Evolutionary conservation across 2,329 filamentous ascomycete species (phyloP).

Genomic region (Phaeosphaeria sp.): DNA sequence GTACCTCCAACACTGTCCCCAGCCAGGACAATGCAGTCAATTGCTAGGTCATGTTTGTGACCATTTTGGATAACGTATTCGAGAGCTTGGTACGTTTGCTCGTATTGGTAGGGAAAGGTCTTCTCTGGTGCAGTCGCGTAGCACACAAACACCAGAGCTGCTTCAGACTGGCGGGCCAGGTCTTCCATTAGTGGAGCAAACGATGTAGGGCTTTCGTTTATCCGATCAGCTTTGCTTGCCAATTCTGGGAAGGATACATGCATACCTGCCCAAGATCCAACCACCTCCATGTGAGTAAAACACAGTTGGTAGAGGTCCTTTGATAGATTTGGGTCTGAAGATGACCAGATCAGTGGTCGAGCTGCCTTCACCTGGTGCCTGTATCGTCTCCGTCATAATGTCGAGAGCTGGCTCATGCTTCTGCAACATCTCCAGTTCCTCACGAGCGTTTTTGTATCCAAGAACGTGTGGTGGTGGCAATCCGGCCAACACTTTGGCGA

Average conservation of each 20-base stretch:
- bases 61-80: background rate
- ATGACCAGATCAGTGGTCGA: background rate
- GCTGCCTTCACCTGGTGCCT: background rate
- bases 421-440: background rate
- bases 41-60: background rate
- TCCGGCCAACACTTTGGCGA: background rate
- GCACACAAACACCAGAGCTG: background rate
- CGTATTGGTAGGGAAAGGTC: background rate
- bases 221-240: background rate
- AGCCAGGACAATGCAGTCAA: background rate
- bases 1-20: background rate
- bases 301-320: background rate
- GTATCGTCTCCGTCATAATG: background rate
- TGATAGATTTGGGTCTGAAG: background rate
- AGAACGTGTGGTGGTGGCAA: background rate
- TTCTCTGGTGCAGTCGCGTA: background rate
- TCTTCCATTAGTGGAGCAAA: background rate
- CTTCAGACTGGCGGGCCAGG: background rate
- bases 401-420: background rate
- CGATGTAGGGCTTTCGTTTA: background rate
- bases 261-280: background rate
- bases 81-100: background rate
- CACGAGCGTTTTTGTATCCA: background rate
- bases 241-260: background rate
- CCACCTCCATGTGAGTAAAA: conserved; percentile 1